Base-by-base conservation (phyloP, 129 eudicot genomes). In the Scalesia atractyloides region DNA sequence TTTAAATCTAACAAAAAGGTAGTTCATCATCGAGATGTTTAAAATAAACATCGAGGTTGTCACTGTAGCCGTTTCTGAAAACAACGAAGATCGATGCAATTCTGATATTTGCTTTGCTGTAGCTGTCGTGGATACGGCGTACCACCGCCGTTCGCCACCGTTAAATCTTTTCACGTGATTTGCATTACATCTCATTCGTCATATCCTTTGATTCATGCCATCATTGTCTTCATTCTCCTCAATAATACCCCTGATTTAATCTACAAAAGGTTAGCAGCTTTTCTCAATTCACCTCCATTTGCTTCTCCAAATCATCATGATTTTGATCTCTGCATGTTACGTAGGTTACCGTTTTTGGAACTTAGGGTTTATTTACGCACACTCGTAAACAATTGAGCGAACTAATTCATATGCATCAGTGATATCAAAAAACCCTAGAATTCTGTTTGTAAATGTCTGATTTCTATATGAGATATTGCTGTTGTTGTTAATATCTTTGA, bases 381-480 rank as follows among this genome's bases (percentile, higher is more conserved):
- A 58, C 68, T 41, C 5, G 2, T 30, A 17, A 5, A 39, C 22
- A 59, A 43, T 60, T 14, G 20, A 47, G 60, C 61, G 48, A 57
- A 10, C 47, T 15, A 48, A 26, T 73, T 70, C 41, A 14, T 48
- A 48, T 14, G 50, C 16, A 4, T 48, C 6, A n/a, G n/a, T 14
- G 17, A 14, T 49, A 50, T 30, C 18, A 26, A 41, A 64, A 74
- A 74, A 50, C 78, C 78, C 78, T 74, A 74, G 71, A 64, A 18
- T 74, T 73, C 19, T 33, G 39, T 59, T 18, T 24, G 46, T 34
- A 24, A 26, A 11, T 67, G 68, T 73, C 47, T 52, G 58, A 16
- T 18, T 57, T 57, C 5, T 57, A 30, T 44, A 15, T 58, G 66
- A 57, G 60, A 11, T 53, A 5, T 48, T 15, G 24, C 17, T 54